Conservation (phyloP, 371 early-diverging fungal species). For the Apophysomyces ossiformis region DNA sequence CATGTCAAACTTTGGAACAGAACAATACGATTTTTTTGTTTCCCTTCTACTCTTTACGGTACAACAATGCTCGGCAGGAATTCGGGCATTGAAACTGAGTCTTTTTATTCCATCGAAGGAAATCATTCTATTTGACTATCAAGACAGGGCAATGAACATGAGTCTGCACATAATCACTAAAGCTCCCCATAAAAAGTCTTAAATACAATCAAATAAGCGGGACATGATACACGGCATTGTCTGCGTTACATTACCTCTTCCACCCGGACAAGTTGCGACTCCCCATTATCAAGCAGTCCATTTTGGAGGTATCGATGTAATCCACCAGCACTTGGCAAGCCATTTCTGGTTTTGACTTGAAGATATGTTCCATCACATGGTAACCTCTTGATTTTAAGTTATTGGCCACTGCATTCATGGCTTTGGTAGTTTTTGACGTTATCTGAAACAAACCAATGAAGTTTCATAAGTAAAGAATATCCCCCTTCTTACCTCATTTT, state of each 20-base stretch:
- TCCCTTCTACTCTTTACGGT: too few relatives aligned
- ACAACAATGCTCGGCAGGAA: too few relatives aligned
- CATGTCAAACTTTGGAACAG: too few relatives aligned
- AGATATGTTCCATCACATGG: constrained; percentile 21
- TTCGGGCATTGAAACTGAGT: too few relatives aligned
- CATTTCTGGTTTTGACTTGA: constrained; percentile 35
- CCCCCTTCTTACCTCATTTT: constrained; percentile 35
- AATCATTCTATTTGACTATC: background rate
- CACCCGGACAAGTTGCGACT: constrained; percentile 52
- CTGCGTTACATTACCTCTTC: constrained; percentile 41
- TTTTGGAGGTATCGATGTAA: constrained; percentile 36
- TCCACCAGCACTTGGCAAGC: constrained; percentile 43
- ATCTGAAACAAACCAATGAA: constrained; percentile 17
- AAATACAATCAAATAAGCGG: background rate
- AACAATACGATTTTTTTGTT: too few relatives aligned
- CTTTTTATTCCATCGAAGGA: too few relatives aligned
- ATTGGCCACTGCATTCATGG: constrained; percentile 25
- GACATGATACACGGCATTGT: too few relatives aligned
- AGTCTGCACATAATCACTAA: constrained; percentile 53
- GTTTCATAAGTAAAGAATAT: background rate
- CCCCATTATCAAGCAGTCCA: constrained; percentile 53
- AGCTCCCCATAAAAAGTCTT: constrained; percentile 57
- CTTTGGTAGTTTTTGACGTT: constrained; percentile 19
- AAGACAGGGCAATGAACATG: constrained; percentile 55
- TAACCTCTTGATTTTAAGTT: constrained; percentile 10